A percentile compares a stretch with the other conserved stretches of the same genome.
phyloP scores from a whole-genome alignment of 179 eudicot genomes.

The Pouteria campechiana region DNA sequence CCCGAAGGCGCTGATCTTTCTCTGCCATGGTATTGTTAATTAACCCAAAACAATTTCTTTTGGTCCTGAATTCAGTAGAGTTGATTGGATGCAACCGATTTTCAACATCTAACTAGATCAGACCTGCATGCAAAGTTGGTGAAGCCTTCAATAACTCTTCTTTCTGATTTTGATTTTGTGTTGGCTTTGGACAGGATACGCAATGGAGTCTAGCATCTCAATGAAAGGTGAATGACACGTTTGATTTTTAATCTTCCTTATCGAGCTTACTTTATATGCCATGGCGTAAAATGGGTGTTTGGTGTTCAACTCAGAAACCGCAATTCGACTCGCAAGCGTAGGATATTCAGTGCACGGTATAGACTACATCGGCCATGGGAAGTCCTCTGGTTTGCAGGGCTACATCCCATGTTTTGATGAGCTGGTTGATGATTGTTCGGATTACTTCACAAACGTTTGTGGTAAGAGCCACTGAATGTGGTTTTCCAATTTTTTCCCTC shows the following conservation, averaged over 20 bases:
- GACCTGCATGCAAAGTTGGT: too few species aligned
- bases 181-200: slow-evolving; percentile 68
- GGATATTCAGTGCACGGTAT: slow-evolving; percentile 88
- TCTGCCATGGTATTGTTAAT: slow-evolving; percentile 99
- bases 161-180: slow-evolving; percentile 4
- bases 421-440: slow-evolving; percentile 65
- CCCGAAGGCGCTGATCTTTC: slow-evolving; percentile 87
- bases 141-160: slow-evolving; percentile 5
- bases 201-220: slow-evolving; percentile 93
- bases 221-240: slow-evolving; percentile 61
- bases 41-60: too few species aligned
- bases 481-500: background rate
- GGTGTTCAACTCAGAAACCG: slow-evolving; percentile 56
- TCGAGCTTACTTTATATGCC: background rate
- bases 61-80: too few species aligned
- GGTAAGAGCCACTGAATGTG: slow-evolving; percentile 54
- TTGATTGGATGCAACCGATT: too few species aligned
- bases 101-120: too few species aligned
- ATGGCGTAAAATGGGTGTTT: background rate
- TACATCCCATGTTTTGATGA: slow-evolving; percentile 77
- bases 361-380: slow-evolving; percentile 95
- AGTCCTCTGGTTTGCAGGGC: slow-evolving; percentile 83
- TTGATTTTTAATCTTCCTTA: background rate
- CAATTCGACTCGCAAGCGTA: slow-evolving; percentile 61
- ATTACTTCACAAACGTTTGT: slow-evolving; percentile 65